Evolutionary conservation across 1,284 basidiomycete genomes (phyloP).

Genomic region (Volvariella surrecta): DNA sequence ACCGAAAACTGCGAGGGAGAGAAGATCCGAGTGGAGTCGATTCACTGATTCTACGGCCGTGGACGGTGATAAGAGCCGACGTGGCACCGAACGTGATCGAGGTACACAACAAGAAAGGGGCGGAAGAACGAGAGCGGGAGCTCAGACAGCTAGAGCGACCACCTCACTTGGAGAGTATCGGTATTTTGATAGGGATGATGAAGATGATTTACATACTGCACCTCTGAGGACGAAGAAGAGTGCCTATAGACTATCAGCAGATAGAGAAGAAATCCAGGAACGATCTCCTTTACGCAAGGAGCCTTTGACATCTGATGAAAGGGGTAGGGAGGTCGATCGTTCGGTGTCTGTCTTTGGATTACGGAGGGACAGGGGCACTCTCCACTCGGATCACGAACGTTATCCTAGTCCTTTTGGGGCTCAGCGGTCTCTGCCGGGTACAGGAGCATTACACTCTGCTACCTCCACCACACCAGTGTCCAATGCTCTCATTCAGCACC

Average conservation of each 20-base stretch:
- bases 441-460: conserved; percentile 8
- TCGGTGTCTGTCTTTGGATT: conserved; percentile 7
- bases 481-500: neutral
- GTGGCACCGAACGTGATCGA: neutral
- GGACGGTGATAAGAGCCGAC: no score
- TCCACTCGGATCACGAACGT: conserved; percentile 9
- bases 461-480: neutral
- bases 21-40: conserved; percentile 6
- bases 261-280: conserved; percentile 6
- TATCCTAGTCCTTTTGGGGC: conserved; percentile 22
- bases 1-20: conserved; percentile 6
- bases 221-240: conserved; percentile 21
- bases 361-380: no score
- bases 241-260: conserved; percentile 16
- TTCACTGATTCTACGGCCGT: no score
- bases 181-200: conserved; percentile 15
- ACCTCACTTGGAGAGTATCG: conserved; percentile 44
- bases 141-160: conserved; percentile 25
- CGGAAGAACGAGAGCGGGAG: neutral
- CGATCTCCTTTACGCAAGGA: conserved; percentile 10
- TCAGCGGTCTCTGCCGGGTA: conserved; percentile 13
- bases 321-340: conserved; percentile 13
- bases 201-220: conserved; percentile 13
- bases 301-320: conserved; percentile 9
- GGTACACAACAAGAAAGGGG: neutral